Evolutionary conservation across 495 filamentous ascomycete species (phyloP).

Genomic region (Podospora pseudocomata): DNA sequence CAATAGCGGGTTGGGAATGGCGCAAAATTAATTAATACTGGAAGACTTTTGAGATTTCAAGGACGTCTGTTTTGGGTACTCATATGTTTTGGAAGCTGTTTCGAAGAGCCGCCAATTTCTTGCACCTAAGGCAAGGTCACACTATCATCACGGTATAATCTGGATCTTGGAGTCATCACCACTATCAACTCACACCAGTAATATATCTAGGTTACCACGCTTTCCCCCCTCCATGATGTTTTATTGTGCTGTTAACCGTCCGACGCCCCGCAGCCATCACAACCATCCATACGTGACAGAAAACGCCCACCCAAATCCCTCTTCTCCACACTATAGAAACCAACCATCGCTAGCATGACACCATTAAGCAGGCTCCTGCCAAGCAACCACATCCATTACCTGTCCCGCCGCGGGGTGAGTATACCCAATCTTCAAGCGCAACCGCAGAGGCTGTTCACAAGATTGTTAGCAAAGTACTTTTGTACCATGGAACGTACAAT

Average conservation of each 20-base stretch:
- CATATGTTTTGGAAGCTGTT: too few species aligned
- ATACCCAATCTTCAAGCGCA: conserved; percentile 83
- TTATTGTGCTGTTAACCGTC: conserved; percentile 12
- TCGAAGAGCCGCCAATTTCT: too few species aligned
- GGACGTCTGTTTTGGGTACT: not conserved
- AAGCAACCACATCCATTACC: conserved; percentile 91
- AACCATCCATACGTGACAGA: not conserved
- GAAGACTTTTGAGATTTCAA: not conserved
- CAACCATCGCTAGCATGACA: not conserved
- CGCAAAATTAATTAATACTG: not conserved
- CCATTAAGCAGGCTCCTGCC: conserved; percentile 68
- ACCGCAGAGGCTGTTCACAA: conserved; percentile 53
- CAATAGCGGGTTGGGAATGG: not conserved
- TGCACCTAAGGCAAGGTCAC: too few species aligned
- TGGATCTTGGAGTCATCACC: not conserved
- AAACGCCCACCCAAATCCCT: not conserved
- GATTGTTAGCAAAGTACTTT: conserved; percentile 27
- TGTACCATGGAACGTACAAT: conserved; percentile 20
- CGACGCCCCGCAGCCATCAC: conserved; percentile 7
- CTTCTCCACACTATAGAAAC: not conserved
- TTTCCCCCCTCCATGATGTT: conserved; percentile 5
- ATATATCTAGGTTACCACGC: not conserved
- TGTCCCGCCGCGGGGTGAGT: conserved; percentile 61
- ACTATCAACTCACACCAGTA: not conserved
- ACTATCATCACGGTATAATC: too few species aligned